Base-by-base conservation (phyloP, 257 asterid species). In the Penstemon newberryi region DNA sequence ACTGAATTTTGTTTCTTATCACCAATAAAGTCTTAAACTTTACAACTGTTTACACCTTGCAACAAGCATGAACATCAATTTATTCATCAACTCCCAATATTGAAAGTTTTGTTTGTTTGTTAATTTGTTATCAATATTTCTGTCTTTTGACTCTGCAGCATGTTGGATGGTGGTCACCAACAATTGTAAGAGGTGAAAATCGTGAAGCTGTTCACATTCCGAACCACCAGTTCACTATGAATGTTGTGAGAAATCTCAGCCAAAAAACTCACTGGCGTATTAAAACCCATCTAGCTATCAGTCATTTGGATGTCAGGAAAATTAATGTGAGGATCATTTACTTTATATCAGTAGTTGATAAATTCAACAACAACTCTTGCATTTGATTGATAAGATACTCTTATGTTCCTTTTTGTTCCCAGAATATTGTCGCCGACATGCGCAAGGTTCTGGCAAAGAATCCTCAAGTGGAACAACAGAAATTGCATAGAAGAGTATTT, bases 91-190 rank as follows among this genome's bases (percentile, higher is more conserved):
- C 57, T 56, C 41, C 50, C 7, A 12, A 49, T 44, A 33, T 72
- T 55, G 39, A 45, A 42, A 63, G 37, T 67, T 62, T 25, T 15
- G 52, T 19, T 40, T 46, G 8, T 36, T 25, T 25, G 38, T 7
- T 63, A 37, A 49, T 25, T 59, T 70, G 38, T 72, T 62, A 40
- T 72, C 43, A 53, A 37, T 69, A 6, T 66, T 69, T 37, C 47
- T 70, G 58, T 25, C 42, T 74, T 73, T 65, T 72, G 56, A 60
- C 39, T 59, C 62, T 70, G 69, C 82, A 91, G 97, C 96, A 85
- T 69, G 97, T 91, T 53, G 97, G 97, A 12, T 91, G 97, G 97
- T 91, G 97, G 97, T 89, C 96, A 36, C 97, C 96, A 44, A 89
- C 97, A 74, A 80, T 91, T 79, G 63, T 91, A 80, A 84, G 97